Evolutionary conservation across 2,329 filamentous ascomycete genomes (phyloP).

Genomic region (Fusarium nygamai): DNA sequence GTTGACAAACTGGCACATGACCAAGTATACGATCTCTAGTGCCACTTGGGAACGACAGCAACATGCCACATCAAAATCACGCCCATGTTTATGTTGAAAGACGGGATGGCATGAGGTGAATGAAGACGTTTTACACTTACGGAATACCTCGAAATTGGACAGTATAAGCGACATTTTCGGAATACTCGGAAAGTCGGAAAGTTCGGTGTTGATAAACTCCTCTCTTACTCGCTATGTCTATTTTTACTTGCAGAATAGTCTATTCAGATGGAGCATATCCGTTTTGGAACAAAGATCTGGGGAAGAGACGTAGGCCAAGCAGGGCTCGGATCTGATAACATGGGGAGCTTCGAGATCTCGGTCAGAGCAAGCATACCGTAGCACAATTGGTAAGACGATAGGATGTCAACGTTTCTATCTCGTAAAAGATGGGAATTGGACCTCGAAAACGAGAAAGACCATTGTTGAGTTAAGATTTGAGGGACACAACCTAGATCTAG

Average conservation of each 20-base stretch:
- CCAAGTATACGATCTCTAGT: background rate
- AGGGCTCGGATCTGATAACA: background rate
- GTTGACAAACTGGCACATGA: background rate
- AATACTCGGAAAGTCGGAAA: background rate
- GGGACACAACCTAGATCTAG: background rate
- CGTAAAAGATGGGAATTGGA: slow-evolving; percentile 12
- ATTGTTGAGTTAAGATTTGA: background rate
- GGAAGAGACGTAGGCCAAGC: background rate
- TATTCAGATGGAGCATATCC: background rate
- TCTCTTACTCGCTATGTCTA: background rate
- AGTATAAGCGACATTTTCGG: background rate
- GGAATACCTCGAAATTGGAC: background rate
- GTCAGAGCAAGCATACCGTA: background rate
- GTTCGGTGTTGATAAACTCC: background rate
- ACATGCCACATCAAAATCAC: background rate
- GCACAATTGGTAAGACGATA: background rate
- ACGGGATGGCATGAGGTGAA: background rate
- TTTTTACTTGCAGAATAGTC: background rate
- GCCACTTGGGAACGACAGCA: background rate
- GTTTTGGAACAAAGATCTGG: background rate
- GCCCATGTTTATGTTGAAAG: background rate
- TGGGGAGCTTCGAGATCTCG: background rate
- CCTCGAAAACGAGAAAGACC: background rate
- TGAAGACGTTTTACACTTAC: background rate
- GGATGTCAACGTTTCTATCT: background rate